Evolutionary conservation across 1,139 yeast species (phyloP).

Genomic region (Debaryomyces sp.): DNA sequence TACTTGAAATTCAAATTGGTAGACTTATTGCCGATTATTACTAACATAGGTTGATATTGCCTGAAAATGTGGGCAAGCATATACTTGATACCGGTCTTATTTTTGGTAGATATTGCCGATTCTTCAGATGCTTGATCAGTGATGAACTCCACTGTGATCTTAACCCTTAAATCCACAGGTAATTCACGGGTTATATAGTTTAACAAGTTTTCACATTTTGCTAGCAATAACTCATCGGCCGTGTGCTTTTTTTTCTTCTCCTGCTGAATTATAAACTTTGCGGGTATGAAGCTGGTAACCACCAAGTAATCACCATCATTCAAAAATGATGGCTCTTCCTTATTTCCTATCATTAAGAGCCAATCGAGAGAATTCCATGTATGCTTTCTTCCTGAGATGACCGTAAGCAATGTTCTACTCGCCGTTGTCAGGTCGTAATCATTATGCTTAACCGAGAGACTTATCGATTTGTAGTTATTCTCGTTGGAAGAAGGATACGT

Average conservation of each 20-base stretch:
- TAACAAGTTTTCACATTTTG: slow-evolving; percentile 43
- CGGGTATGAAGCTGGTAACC: slow-evolving; percentile 42
- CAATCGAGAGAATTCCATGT: slow-evolving; percentile 51
- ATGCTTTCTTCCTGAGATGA: slow-evolving; percentile 45
- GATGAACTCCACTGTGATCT: slow-evolving; percentile 59
- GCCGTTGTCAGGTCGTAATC: slow-evolving; percentile 25
- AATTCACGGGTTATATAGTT: slow-evolving; percentile 39
- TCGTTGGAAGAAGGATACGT: slow-evolving; percentile 41
- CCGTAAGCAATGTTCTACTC: slow-evolving; percentile 38
- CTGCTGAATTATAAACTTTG: slow-evolving; percentile 24
- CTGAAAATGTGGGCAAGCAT: slow-evolving; percentile 40
- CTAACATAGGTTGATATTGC: slow-evolving; percentile 46
- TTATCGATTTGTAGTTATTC: slow-evolving; percentile 43
- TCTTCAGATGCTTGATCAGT: slow-evolving; percentile 21
- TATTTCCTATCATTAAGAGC: slow-evolving; percentile 26
- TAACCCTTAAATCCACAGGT: slow-evolving; percentile 36
- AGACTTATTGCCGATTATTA: slow-evolving; percentile 43
- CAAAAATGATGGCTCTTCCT: slow-evolving; percentile 23
- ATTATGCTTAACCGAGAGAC: slow-evolving; percentile 41
- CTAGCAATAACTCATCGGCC: slow-evolving; percentile 34
- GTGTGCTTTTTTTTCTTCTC: slow-evolving; percentile 15
- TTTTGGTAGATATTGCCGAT: slow-evolving; percentile 10
- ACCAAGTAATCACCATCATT: slow-evolving; percentile 44
- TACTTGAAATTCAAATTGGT: slow-evolving; percentile 48
- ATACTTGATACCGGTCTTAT: slow-evolving; percentile 31